phyloP scores from a whole-genome alignment of 208 protist species.

The Acanthamoeba rhysodes region DNA sequence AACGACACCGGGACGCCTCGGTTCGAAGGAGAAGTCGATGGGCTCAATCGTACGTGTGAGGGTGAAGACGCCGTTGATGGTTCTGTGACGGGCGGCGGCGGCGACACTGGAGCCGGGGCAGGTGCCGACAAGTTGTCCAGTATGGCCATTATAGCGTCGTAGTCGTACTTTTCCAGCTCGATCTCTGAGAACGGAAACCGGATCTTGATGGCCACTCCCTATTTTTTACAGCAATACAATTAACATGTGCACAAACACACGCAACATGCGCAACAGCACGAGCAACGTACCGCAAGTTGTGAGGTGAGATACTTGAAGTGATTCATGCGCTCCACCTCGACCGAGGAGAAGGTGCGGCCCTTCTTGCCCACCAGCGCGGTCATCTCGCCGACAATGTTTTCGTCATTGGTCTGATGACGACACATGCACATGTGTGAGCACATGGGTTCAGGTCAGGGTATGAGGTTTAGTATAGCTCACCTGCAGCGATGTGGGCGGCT shows the following conservation, averaged over 20 bases:
- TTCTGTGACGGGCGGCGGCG: neutral
- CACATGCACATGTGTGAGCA: too few species aligned
- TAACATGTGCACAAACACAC: too few species aligned
- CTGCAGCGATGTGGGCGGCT: neutral
- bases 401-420: neutral
- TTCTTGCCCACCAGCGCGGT: neutral
- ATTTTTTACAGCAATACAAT: neutral
- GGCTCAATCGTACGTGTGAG: neutral
- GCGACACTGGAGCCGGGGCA: neutral
- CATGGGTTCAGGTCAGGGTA: neutral
- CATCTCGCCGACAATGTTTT: neutral
- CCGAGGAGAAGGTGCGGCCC: neutral
- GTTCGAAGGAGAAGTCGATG: neutral
- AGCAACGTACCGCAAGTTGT: neutral
- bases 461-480: neutral
- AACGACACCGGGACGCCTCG: neutral
- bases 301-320: conserved; percentile 10
- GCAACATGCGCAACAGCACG: too few species aligned
- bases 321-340: neutral
- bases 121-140: conserved; percentile 2
- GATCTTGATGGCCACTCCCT: neutral
- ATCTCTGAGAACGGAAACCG: conserved; percentile 20
- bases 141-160: conserved; percentile 1
- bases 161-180: conserved; percentile 18
- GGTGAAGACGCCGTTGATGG: neutral